These are phyloP conservation scores for Annulohypoxylon moriforme DNA, from an alignment of 495 filamentous ascomycete species.

Conservation along the genomic window DNA sequence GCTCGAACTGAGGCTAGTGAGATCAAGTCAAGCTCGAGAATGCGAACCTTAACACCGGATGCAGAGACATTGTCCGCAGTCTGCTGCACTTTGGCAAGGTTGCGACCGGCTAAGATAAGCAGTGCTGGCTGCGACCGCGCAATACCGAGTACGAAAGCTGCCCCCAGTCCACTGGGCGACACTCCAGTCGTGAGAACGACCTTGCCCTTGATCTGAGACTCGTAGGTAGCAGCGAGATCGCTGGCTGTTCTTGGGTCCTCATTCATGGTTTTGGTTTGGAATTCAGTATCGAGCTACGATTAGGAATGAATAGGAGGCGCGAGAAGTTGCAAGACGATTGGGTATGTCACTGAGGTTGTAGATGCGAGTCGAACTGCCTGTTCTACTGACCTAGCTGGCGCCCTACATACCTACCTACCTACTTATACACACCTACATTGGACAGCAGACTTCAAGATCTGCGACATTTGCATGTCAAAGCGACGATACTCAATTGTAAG, in stretches of 20 bases:
- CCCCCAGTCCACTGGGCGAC: conserved; percentile 50
- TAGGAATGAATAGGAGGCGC: background rate
- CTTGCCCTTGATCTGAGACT: conserved; percentile 31
- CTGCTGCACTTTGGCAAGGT: conserved; percentile 29
- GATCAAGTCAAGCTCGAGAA: conserved; percentile 28
- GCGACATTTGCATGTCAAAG: background rate
- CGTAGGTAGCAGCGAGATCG: conserved; percentile 20
- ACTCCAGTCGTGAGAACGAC: conserved; percentile 56
- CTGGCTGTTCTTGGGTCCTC: conserved; percentile 10
- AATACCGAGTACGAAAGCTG: conserved; percentile 45
- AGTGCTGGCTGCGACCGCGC: conserved; percentile 41
- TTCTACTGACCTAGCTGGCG: background rate
- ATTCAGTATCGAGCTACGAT: background rate
- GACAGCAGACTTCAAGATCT: background rate
- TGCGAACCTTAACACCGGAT: conserved; percentile 17
- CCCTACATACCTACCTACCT: background rate
- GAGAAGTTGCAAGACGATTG: background rate
- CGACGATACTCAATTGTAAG: background rate
- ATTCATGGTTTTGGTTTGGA: background rate
- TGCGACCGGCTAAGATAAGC: conserved; percentile 45
- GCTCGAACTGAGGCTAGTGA: conserved; percentile 27
- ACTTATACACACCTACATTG: background rate
- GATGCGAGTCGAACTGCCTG: background rate
- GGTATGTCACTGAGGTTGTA: background rate
- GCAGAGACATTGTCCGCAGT: conserved; percentile 35